A percentile compares a stretch with the other conserved stretches of the same genome.
Evolutionary conservation across 1,139 yeast species (phyloP).

Genomic region (Meyerozyma sp.): DNA sequence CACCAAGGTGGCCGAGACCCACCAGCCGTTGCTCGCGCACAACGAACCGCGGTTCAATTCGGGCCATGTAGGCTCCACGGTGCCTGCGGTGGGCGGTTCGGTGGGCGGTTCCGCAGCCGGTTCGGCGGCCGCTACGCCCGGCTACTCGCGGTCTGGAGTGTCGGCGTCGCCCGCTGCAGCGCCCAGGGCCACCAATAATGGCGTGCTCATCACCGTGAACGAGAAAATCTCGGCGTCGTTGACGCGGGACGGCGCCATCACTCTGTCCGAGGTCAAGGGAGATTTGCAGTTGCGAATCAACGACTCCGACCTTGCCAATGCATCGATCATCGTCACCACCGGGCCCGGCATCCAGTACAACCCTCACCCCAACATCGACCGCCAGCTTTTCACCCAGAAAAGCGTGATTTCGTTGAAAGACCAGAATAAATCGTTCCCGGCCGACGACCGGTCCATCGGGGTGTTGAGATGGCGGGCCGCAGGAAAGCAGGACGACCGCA

Average conservation of each 20-base stretch:
- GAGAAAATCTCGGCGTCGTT: constrained; percentile 77
- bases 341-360: constrained; percentile 66
- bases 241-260: constrained; percentile 77
- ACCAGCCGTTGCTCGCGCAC: constrained; percentile 39
- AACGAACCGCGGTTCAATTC: constrained; percentile 3
- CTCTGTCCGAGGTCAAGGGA: constrained; percentile 80
- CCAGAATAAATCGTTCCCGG: constrained; percentile 74
- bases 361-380: constrained; percentile 95
- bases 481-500: constrained; percentile 54
- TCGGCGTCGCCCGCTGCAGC: constrained; percentile 21
- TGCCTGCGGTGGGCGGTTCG: not conserved
- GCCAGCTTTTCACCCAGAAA: constrained; percentile 53
- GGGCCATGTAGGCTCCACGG: not conserved
- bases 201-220: constrained; percentile 70
- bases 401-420: constrained; percentile 72
- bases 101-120: not conserved
- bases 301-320: constrained; percentile 59
- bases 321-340: constrained; percentile 56
- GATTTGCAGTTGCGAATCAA: constrained; percentile 85
- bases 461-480: constrained; percentile 86
- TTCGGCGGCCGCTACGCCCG: constrained; percentile 8
- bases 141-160: constrained; percentile 5
- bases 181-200: constrained; percentile 54
- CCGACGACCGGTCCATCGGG: constrained; percentile 84
- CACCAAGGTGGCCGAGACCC: constrained; percentile 24